Evolutionary conservation across 140 eudicot species (phyloP).

Genomic region (Anethum foeniculum): DNA sequence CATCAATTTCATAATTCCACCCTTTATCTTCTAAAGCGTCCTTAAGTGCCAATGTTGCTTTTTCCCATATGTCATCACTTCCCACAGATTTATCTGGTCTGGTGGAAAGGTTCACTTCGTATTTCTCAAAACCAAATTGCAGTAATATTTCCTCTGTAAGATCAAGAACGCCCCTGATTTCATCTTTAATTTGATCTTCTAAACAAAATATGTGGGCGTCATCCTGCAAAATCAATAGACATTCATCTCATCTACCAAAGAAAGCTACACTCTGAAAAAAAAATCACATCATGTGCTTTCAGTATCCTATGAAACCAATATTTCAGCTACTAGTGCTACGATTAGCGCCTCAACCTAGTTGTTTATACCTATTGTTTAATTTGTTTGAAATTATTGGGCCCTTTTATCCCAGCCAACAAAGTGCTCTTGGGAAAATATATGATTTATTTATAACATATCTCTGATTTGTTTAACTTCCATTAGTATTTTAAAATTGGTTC

Average conservation of each 20-base stretch:
- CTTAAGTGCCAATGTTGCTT: constrained; percentile 84
- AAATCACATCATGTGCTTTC: background rate
- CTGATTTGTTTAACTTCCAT: background rate
- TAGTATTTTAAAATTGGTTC: background rate
- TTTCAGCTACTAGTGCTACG: background rate
- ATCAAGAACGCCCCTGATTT: constrained; percentile 91
- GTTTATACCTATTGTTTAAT: background rate
- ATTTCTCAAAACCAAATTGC: constrained; percentile 86
- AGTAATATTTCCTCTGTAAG: constrained; percentile 79
- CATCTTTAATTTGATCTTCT: constrained; percentile 93
- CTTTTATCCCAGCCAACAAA: background rate
- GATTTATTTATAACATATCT: background rate
- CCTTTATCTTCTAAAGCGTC: constrained; percentile 91
- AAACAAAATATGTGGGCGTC: constrained; percentile 97
- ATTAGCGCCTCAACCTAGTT: background rate
- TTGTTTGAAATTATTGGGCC: background rate
- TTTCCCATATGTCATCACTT: constrained; percentile 86
- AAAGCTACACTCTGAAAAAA: background rate
- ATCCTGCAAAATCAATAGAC: constrained; percentile 44
- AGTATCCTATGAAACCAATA: background rate
- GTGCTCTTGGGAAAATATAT: background rate
- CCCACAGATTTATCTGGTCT: constrained; percentile 94
- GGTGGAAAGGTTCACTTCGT: constrained; percentile 94
- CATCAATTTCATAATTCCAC: constrained; percentile 82
- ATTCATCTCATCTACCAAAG: background rate